Base-by-base conservation (phyloP, 345 rosid genomes). In the Syzygium jambos region DNA sequence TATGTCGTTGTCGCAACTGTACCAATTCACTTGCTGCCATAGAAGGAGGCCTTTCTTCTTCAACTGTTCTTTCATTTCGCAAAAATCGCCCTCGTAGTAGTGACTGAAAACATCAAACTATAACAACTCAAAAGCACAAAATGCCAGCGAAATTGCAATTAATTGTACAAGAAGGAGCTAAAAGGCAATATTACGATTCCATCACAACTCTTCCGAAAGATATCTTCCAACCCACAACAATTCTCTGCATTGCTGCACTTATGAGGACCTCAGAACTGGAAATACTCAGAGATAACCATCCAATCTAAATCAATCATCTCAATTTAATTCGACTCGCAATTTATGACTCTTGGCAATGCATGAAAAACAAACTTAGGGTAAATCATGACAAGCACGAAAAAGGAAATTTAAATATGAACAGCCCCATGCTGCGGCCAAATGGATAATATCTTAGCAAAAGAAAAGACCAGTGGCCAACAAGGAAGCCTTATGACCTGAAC, bases 31-130 rank as follows among this genome's bases (percentile, higher is more conserved):
- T 88, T 51, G 99, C 93, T 55, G 98, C 99, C 89, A 89, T 88
- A 78, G 99, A 95, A 85, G 95, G 94, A 17, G 95, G 94, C 90
- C 98, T 94, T 91, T 94, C 98, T 52, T 90, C 95, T 91, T 94
- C 96, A 77, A 88, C 95, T 55, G 96, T 92, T 90, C 95, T 94
- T 93, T 98, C 99, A 89, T 92, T 94, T 86, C 99, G 92, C 92
- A 98, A 93, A 90, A 96, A 98, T 93, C 99, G 94, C 90, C 99
- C 99, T 90, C 99, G 92, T 84, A 98, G 95, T 90, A 98, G 91
- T 46, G 99, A 95, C 99, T 96, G 94, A 63, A 93, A 90, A 82
- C 87, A 89, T 19, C 17, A 52, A 27, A 84, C 49, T 29, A 34
- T 4, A 30, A 29, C 30, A 25, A 55, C 30, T 84, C 34, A 54